Percentiles rank a stretch among this genome's conserved stretches.
These are phyloP conservation scores for Solanum commersonii DNA, from an alignment of 257 asterid species.

Conservation along the genomic window DNA sequence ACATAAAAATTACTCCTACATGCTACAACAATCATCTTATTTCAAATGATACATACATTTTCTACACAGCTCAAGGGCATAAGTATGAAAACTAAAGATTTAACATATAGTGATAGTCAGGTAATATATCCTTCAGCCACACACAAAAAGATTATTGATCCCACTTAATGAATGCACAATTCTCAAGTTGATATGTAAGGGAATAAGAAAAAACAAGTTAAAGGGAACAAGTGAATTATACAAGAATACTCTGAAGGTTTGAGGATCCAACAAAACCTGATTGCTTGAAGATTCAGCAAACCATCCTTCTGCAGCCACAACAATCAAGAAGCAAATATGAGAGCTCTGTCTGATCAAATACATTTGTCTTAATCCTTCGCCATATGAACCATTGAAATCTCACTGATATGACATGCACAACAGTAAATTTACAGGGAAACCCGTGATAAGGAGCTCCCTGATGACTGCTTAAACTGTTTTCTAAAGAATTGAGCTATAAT, in stretches of 20 bases:
- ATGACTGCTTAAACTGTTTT: background rate
- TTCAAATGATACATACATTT: background rate
- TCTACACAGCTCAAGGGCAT: background rate
- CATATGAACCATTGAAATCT: background rate
- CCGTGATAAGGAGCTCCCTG: background rate
- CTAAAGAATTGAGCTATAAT: background rate
- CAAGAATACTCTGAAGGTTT: background rate
- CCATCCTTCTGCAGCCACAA: conserved; percentile 70
- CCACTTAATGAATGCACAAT: background rate
- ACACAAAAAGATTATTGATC: background rate
- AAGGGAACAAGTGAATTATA: background rate
- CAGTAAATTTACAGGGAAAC: background rate
- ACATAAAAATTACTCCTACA: background rate
- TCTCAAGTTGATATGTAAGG: background rate
- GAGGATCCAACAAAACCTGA: conserved; percentile 39
- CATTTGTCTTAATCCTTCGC: background rate
- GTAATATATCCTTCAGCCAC: background rate
- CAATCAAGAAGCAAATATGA: background rate
- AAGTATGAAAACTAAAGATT: background rate
- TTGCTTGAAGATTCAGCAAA: conserved; percentile 45
- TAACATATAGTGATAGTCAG: background rate
- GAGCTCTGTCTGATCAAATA: background rate
- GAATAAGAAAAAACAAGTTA: background rate
- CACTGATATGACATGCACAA: background rate
- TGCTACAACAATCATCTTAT: background rate